Percentiles rank a stretch among this genome's conserved stretches.
These are phyloP conservation scores for Diaporthe citrichinensis DNA, from an alignment of 2,329 filamentous ascomycete species.

Conservation along the genomic window DNA sequence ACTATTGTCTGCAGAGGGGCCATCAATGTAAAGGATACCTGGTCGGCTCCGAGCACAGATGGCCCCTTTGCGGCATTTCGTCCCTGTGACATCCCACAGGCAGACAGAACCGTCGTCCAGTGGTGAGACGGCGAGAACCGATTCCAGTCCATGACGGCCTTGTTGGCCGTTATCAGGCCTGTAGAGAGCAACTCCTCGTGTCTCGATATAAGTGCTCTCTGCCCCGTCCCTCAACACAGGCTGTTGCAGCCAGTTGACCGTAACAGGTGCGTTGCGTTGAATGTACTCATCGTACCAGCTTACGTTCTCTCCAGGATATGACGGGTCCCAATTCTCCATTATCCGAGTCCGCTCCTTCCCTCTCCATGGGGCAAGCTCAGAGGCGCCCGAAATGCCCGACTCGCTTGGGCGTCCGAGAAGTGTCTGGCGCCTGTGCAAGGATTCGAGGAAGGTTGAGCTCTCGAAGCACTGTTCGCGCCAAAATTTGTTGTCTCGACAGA, in stretches of 20 bases:
- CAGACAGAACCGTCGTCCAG: conserved; percentile 91
- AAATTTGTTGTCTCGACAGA: conserved; percentile 80
- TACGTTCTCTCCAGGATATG: conserved; percentile 77
- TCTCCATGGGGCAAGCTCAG: conserved; percentile 37
- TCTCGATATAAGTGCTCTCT: conserved; percentile 69
- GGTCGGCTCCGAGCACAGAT: conserved; percentile 76
- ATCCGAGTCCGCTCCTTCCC: conserved; percentile 66
- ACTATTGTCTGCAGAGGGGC: conserved; percentile 59
- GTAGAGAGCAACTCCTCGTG: conserved; percentile 80
- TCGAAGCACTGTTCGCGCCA: conserved; percentile 85
- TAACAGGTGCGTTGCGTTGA: conserved; percentile 82
- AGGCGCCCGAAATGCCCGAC: neutral
- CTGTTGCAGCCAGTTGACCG: conserved; percentile 82
- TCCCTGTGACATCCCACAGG: conserved; percentile 82
- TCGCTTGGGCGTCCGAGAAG: conserved; percentile 52
- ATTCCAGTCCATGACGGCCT: conserved; percentile 60
- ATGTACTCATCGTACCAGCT: conserved; percentile 94
- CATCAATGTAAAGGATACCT: conserved; percentile 75
- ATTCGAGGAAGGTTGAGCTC: conserved; percentile 75
- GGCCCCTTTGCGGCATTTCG: conserved; percentile 67
- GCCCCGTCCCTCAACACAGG: conserved; percentile 62
- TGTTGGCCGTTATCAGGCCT: conserved; percentile 65
- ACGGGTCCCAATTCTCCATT: conserved; percentile 87
- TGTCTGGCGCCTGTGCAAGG: conserved; percentile 68
- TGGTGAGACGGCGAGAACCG: conserved; percentile 77